phyloP scores from a whole-genome alignment of 768 basidiomycete genomes.

The Lactarius akahatsu region DNA sequence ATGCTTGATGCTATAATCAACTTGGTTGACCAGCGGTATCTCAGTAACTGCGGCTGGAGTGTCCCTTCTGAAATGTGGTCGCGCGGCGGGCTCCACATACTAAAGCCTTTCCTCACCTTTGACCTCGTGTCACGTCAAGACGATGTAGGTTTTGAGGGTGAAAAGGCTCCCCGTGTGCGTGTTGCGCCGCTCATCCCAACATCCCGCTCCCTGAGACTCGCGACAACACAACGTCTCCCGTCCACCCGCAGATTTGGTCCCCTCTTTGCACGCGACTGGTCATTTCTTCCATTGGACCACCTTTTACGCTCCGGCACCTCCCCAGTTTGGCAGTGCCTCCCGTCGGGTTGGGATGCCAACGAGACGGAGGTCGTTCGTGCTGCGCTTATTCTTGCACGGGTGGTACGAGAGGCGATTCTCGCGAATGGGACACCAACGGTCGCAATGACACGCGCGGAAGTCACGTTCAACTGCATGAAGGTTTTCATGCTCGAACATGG shows the following conservation, averaged over 20 bases:
- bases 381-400: constrained; percentile 59
- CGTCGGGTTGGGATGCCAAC: constrained; percentile 70
- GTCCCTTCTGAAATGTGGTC: constrained; percentile 49
- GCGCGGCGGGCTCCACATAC: constrained; percentile 47
- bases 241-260: constrained; percentile 38
- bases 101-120: constrained; percentile 61
- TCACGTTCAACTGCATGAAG: constrained; percentile 82
- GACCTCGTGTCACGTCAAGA: constrained; percentile 43
- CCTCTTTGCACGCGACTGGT: constrained; percentile 63
- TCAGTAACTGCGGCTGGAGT: constrained; percentile 38
- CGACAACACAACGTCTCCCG: constrained; percentile 54
- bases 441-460: constrained; percentile 51
- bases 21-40: constrained; percentile 44
- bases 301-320: constrained; percentile 77
- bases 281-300: constrained; percentile 67
- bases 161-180: constrained; percentile 29
- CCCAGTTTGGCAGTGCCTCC: constrained; percentile 65
- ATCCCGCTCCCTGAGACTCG: constrained; percentile 53
- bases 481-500: constrained; percentile 96
- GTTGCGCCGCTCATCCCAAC: constrained; percentile 54
- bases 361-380: constrained; percentile 77
- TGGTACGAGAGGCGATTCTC: constrained; percentile 47
- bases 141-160: not conserved
- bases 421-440: constrained; percentile 44
- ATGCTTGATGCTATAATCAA: constrained; percentile 44